Percentiles rank a stretch among this genome's conserved stretches.
phyloP scores from a whole-genome alignment of 2,329 filamentous ascomycete genomes.

The Penicillium sp. region DNA sequence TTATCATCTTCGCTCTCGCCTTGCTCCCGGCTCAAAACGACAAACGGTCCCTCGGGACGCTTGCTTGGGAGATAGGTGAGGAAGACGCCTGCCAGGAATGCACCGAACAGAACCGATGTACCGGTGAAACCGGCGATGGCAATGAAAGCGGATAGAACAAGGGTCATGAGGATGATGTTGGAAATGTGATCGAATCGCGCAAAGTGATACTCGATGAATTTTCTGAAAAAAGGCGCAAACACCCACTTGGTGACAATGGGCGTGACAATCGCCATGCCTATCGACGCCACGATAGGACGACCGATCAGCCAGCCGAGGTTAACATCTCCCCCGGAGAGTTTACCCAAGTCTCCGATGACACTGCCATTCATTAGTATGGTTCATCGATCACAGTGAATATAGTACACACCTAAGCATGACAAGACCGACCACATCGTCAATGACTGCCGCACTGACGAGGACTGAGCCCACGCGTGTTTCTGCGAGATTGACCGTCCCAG shows the following conservation, averaged over 20 bases:
- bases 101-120: slow-evolving; percentile 37
- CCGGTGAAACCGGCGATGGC: slow-evolving; percentile 34
- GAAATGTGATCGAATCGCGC: slow-evolving; percentile 31
- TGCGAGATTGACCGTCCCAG: slow-evolving; percentile 36
- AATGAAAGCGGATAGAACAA: slow-evolving; percentile 31
- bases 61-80: slow-evolving; percentile 36
- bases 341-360: slow-evolving; percentile 31
- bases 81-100: slow-evolving; percentile 35
- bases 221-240: slow-evolving; percentile 36
- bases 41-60: slow-evolving; percentile 34
- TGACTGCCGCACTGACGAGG: slow-evolving; percentile 44
- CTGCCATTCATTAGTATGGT: slow-evolving; percentile 9
- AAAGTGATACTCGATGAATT: slow-evolving; percentile 32
- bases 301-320: slow-evolving; percentile 38
- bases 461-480: slow-evolving; percentile 44
- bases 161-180: slow-evolving; percentile 34
- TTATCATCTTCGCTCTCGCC: slow-evolving; percentile 31
- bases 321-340: slow-evolving; percentile 15
- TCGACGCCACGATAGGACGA: slow-evolving; percentile 37
- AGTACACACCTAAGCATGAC: slow-evolving; percentile 32
- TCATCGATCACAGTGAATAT: background rate
- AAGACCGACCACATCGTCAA: slow-evolving; percentile 45
- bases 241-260: slow-evolving; percentile 37
- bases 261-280: slow-evolving; percentile 32
- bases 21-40: slow-evolving; percentile 32